Evolutionary conservation across 768 basidiomycete species (phyloP), one percentile per base, ranked within the genome.

Genomic region (Podaxis sp.): DNA sequence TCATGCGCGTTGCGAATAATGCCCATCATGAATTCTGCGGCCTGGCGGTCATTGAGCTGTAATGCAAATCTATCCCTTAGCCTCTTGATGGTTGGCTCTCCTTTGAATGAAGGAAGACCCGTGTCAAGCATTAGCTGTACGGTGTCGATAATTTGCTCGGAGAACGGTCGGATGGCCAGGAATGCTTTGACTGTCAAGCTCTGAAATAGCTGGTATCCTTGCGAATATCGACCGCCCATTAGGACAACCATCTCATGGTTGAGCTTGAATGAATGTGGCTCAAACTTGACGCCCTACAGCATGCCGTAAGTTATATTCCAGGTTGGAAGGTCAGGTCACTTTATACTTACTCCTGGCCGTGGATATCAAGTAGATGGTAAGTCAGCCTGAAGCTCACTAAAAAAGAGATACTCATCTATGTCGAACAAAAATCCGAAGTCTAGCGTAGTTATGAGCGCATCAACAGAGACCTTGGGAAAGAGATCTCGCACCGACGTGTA

Each of bases 161-260:
- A 90, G 73, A 95, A 91, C 0, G 95, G 95, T n/a, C 97, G 88
- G 63, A 97, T 89, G 2, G 96, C 93, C 48, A 99, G 85, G 84
- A 99, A 99, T 0, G 93, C 96, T 75, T 98, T 97, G 67, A 99
- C 87, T 2, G 93, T 93, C 38, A 99, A 85, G 70, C 93, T 92
- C 69, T 92, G 90, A 81, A 99, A 99, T 41, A 95, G 83, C 60
- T 90, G 88, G 75, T 96, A 99, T 20, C 97, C 97, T 75, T 96
- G 92, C 0, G 94, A 96, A 71, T 91, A 84, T 66, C 91, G 84
- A 10, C 97, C 97, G 54, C 97, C 97, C 97, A 99, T 99, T 36
- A 99, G 78, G 13, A 91, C 83, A 17, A 99, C 91, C 97, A 99
- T 99, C 74, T 99, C 97, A 73, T 98, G 96, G 64, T 94, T 97